phyloP scores from a whole-genome alignment of 371 early-diverging fungal genomes.

The Apophysomyces sp. region DNA sequence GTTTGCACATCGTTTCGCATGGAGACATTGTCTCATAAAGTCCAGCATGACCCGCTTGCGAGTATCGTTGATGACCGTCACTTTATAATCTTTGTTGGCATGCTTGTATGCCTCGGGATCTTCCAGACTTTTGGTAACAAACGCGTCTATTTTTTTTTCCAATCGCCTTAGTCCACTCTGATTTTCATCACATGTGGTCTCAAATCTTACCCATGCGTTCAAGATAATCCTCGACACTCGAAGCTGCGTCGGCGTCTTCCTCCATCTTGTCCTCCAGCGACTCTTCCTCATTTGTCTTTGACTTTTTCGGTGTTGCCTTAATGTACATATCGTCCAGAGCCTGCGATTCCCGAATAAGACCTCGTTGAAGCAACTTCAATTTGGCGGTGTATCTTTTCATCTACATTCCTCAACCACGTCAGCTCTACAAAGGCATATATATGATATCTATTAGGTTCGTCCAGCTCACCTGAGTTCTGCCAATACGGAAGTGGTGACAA shows the following conservation, averaged over 20 bases:
- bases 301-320: constrained; percentile 38
- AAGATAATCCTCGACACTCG: constrained; percentile 56
- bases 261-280: constrained; percentile 49
- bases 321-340: constrained; percentile 65
- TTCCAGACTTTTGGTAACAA: constrained; percentile 29
- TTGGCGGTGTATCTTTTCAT: constrained; percentile 56
- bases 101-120: constrained; percentile 30
- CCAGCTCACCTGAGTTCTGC: constrained; percentile 64
- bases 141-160: constrained; percentile 22
- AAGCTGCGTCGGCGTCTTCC: constrained; percentile 44
- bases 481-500: constrained; percentile 88
- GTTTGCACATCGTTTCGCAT: constrained; percentile 70
- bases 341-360: constrained; percentile 81
- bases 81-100: constrained; percentile 58
- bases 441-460: too few species aligned
- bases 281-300: constrained; percentile 47
- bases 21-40: constrained; percentile 62
- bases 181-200: too few species aligned
- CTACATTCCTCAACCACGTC: constrained; percentile 13
- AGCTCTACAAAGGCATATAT: too few species aligned
- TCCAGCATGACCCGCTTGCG: constrained; percentile 77
- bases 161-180: too few species aligned
- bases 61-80: constrained; percentile 73
- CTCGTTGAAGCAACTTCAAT: constrained; percentile 72
- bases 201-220: constrained; percentile 43